These are phyloP conservation scores for Colletotrichum acutatum DNA, from an alignment of 2,329 filamentous ascomycete genomes.

Conservation along the genomic window DNA sequence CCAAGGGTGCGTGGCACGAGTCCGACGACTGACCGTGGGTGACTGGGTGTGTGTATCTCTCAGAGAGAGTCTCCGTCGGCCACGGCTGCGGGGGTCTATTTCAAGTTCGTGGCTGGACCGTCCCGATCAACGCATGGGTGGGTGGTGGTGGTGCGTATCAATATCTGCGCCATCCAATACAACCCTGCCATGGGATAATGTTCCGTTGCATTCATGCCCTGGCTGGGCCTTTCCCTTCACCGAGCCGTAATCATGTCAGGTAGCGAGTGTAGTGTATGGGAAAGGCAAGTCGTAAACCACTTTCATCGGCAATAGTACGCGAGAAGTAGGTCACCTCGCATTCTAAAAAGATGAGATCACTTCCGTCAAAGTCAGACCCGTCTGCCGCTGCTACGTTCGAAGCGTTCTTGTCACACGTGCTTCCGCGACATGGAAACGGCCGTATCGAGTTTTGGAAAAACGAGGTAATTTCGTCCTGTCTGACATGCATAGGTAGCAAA, in stretches of 20 bases:
- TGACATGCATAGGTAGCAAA: conserved; percentile 21
- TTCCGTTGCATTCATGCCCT: conserved; percentile 10
- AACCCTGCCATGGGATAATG: conserved; percentile 21
- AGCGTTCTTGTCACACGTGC: background rate
- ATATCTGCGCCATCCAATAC: conserved; percentile 1
- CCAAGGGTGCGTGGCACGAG: too few species aligned
- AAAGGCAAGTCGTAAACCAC: background rate
- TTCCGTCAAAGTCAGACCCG: background rate
- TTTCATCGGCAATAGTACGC: background rate
- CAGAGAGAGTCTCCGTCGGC: too few species aligned
- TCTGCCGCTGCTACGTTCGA: background rate
- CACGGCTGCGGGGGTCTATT: background rate
- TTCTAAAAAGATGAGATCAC: background rate
- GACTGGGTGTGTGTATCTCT: too few species aligned
- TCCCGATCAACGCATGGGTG: conserved; percentile 28
- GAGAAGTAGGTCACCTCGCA: background rate
- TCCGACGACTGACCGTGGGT: too few species aligned
- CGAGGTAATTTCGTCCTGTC: conserved; percentile 3
- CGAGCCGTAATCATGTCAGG: background rate
- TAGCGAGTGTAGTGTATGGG: background rate
- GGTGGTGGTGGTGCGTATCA: conserved; percentile 8
- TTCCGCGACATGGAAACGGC: background rate
- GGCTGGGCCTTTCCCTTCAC: background rate
- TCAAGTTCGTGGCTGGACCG: conserved; percentile 3
- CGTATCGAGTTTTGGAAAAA: background rate